Conservation (phyloP, 129 eudicot genomes). For the Artemisia argyi region DNA sequence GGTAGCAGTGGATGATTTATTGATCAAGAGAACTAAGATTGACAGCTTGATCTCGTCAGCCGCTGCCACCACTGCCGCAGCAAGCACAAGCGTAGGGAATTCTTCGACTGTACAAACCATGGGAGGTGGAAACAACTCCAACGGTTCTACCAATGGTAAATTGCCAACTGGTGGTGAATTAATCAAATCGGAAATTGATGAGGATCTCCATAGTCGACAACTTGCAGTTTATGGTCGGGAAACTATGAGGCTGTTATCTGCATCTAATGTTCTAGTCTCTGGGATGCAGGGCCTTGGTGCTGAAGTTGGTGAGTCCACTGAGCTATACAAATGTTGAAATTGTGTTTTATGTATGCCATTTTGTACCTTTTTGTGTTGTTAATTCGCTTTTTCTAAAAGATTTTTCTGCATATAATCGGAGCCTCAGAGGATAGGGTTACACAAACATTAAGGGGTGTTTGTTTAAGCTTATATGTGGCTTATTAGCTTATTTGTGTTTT, state of each 20-base stretch:
- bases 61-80: conserved; percentile 32
- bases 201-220: conserved; percentile 97
- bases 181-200: conserved; percentile 66
- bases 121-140: conserved; percentile 52
- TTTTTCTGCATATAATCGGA: too few species aligned
- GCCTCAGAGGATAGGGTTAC: too few species aligned
- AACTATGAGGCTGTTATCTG: conserved; percentile 86
- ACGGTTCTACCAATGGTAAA: conserved; percentile 45
- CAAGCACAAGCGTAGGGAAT: conserved; percentile 36
- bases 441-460: too few species aligned
- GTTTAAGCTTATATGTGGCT: too few species aligned
- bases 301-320: conserved; percentile 62
- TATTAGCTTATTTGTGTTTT: too few species aligned
- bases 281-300: conserved; percentile 97
- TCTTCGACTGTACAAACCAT: conserved; percentile 33
- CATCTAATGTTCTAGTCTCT: conserved; percentile 72
- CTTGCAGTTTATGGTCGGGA: conserved; percentile 96
- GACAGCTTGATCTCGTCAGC: conserved; percentile 44
- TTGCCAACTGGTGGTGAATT: conserved; percentile 42
- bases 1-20: conserved; percentile 52
- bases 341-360: not conserved
- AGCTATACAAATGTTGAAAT: not conserved
- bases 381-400: not conserved
- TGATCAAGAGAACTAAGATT: conserved; percentile 55
- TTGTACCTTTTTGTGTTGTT: not conserved